phyloP scores from a whole-genome alignment of 495 filamentous ascomycete species.

The Trichoderma gamsii region DNA sequence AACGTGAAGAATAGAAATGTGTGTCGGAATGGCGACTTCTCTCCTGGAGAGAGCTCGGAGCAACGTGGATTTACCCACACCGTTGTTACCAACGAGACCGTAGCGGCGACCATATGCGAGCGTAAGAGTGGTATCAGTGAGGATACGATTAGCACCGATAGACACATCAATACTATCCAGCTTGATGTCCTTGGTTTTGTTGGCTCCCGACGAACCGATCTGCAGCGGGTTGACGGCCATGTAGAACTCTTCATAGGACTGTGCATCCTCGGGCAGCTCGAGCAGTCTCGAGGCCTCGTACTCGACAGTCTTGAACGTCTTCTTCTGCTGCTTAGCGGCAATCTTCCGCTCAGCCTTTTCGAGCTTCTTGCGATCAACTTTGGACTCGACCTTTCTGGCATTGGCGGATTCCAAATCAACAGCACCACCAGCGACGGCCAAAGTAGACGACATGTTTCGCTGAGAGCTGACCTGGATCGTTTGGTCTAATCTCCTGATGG shows the following conservation, averaged over 20 bases:
- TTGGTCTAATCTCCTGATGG: slow-evolving; percentile 83
- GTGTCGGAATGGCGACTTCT: slow-evolving; percentile 89
- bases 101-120: slow-evolving; percentile 91
- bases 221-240: slow-evolving; percentile 98
- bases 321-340: slow-evolving; percentile 96
- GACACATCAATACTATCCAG: slow-evolving; percentile 91
- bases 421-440: slow-evolving; percentile 74
- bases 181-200: slow-evolving; percentile 99
- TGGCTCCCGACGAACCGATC: slow-evolving; percentile 56
- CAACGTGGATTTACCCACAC: slow-evolving; percentile 97
- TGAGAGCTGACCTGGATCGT: slow-evolving; percentile 92
- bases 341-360: slow-evolving; percentile 99
- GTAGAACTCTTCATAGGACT: slow-evolving; percentile 98
- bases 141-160: slow-evolving; percentile 80
- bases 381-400: slow-evolving; percentile 86
- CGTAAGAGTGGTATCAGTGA: slow-evolving; percentile 83
- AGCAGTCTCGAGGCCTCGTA: slow-evolving; percentile 93
- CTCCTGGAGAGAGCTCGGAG: slow-evolving; percentile 84
- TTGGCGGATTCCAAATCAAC: slow-evolving; percentile 94
- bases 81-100: slow-evolving; percentile 97
- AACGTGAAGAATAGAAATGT: slow-evolving; percentile 98
- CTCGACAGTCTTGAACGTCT: slow-evolving; percentile 93
- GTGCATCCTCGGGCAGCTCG: slow-evolving; percentile 71
- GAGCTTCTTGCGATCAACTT: slow-evolving; percentile 97
- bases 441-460: slow-evolving; percentile 88